Evolutionary conservation across 345 rosid genomes (phyloP), one percentile per base, ranked within the genome.

Genomic region (Eucalyptus regnans): DNA sequence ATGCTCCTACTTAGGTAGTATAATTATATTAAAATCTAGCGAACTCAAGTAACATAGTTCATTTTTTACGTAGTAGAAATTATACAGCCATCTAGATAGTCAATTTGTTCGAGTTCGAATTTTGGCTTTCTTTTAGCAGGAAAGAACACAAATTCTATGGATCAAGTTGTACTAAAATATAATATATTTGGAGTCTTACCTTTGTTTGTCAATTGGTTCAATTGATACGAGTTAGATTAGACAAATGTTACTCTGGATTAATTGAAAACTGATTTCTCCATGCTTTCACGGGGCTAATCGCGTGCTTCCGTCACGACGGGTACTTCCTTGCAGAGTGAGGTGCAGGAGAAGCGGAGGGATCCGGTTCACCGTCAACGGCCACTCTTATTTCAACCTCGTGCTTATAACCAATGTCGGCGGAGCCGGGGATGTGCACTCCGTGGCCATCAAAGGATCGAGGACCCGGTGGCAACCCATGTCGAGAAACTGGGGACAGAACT

Each of bases 401-500:
- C 93, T 96, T 6, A 31, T 96, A 44, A 96, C 97, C 11, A 96
- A 96, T 86, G 98, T 96, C 8, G 98, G 98, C 9, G 98, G 98
- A 50, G 97, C 97, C 18, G 98, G 98, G 2, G 97, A 96, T 52
- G 93, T 95, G 49, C 96, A 92, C 76, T 84, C 96, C 5, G 98
- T 95, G 6, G 89, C 96, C 41, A 91, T 96, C 87, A 96, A 90
- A 89, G 98, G 98, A 11, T 95, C 97, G 37, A 92, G 93, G 87
- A 90, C 96, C 48, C 92, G 89, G 85, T 95, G 98, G 96, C 95
- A 95, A 85, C 89, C 92, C 41, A 95, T 96, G 97, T 95, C 97
- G 25, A 92, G 98, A 86, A 96, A 96, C n/a, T 96, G 98, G 98
- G 98, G 98, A 50, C 98, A 96, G 86, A 96, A 96, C 86, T 96